Evolutionary conservation across 352 stramenopile genomes (phyloP), one percentile per base, ranked within the genome.

Genomic region (Phytophthora multivora): DNA sequence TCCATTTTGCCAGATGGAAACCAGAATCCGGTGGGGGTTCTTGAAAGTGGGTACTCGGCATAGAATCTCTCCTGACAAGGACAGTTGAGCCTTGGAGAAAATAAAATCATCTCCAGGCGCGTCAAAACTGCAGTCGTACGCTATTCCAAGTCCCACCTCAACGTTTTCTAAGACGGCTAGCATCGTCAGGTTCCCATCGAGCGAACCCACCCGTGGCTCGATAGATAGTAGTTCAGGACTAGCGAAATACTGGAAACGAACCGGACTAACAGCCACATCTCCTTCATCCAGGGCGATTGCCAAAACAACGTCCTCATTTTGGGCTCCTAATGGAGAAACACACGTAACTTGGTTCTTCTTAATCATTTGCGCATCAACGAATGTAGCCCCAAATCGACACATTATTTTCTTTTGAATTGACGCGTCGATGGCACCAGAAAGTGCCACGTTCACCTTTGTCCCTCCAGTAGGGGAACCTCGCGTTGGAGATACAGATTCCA

Each of bases 1-100:
- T 8, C 69, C 66, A 19, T 77, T 73, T 28, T 69, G 47, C 65
- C 63, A 84, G 13, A 81, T 41, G 1, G 69, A 73, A 9, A 84
- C 40, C 7, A 54, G 13, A 6, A 74, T 21, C n/a, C 52, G 58
- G 0, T 25, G 30, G 0, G 59, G 52, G 18, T n/a, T 3, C 12
- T 52, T 15, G 13, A 69, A 41, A 16, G 51, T 36, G 35, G 47
- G 38, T 15, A 51, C 53, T 18, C 13, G 12, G n/a, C 63, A 76
- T 15, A 48, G 21, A 0, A 76, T 18, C 10, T 60, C 55, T 26
- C 51, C 63, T 0, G 26, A 42, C 7, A 51, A 61, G 1, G 28
- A 50, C 1, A 52, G 11, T 8, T 40, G 26, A 12, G 58, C 63
- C 5, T 35, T 46, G 2, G 70, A 66, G 5, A 75, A 65, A 5